Evolutionary conservation across 768 basidiomycete genomes (phyloP), one percentile per base, ranked within the genome.

Genomic region (Xerocomus spinulosus): DNA sequence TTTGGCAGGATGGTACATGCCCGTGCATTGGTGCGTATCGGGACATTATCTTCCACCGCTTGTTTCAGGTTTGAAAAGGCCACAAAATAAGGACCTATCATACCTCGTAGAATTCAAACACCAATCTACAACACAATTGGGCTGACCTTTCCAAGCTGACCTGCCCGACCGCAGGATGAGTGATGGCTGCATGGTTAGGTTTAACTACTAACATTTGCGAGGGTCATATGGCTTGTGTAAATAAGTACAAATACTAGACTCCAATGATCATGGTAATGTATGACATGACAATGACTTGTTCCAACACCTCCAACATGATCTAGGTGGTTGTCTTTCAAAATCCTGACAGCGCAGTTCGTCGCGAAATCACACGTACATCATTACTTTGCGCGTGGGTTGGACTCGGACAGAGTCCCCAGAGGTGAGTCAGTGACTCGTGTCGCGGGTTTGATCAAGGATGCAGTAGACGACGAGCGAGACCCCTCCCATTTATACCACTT

Each of bases 1-100:
- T 91, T 93, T 0, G 95, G 95, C 2, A 99, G 74, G 63, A 99
- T 87, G 9, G 94, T 96, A 57, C 93, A 97, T 10, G 87, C 73
- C 50, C 95, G 73, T 2, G 91, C 91, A 50, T 91, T 79, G 0
- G 95, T 99, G 59, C 80, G 80, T 60, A 99, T 92, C 0, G 92
- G 82, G n/a, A 80, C 74, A 67, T 89, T 89, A 67, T 84, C 83
- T 50, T 81, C 72, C 47, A 91, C 70, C 3, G 94, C 86, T 34
- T 93, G 82, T 25, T 81, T 78, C 49, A 98, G 73, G 59, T 89
- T 87, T 3, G 92, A 89, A 70, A 97, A 97, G 17, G 92, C 81
- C 42, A 93, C 87, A 60, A 98, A 98, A 68, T 83, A 96, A 12
- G 95, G 95, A 5, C 94, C 95, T 98, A 40, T 4, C 6, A 5